Conservation (phyloP, 179 eudicot species). For the Silene coronaria region DNA sequence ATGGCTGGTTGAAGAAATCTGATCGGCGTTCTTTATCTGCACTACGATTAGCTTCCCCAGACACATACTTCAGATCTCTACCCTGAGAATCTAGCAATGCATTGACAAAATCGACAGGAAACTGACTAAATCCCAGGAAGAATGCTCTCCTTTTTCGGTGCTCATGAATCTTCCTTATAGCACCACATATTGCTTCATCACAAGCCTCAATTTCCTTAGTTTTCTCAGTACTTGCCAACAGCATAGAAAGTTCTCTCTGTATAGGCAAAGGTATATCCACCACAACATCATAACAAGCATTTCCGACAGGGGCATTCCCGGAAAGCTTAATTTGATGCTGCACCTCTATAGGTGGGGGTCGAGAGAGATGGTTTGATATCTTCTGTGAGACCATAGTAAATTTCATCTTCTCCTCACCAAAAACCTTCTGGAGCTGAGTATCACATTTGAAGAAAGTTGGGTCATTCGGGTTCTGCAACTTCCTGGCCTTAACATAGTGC, state of each 20-base stretch:
- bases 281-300: slow-evolving; percentile 74
- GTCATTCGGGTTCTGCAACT: slow-evolving; percentile 66
- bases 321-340: slow-evolving; percentile 79
- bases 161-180: slow-evolving; percentile 80
- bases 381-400: slow-evolving; percentile 65
- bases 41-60: slow-evolving; percentile 76
- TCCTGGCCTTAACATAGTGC: slow-evolving; percentile 77
- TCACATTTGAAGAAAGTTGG: slow-evolving; percentile 74
- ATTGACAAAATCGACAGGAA: slow-evolving; percentile 79
- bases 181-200: slow-evolving; percentile 72
- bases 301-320: slow-evolving; percentile 58
- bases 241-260: slow-evolving; percentile 73
- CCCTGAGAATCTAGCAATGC: slow-evolving; percentile 78
- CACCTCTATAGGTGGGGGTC: slow-evolving; percentile 74
- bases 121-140: slow-evolving; percentile 91
- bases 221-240: slow-evolving; percentile 79
- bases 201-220: slow-evolving; percentile 75
- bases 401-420: slow-evolving; percentile 84
- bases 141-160: slow-evolving; percentile 80
- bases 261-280: slow-evolving; percentile 89
- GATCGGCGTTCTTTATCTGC: slow-evolving; percentile 78
- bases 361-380: slow-evolving; percentile 54
- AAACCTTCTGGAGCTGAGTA: slow-evolving; percentile 60
- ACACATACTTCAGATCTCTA: slow-evolving; percentile 66
- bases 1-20: slow-evolving; percentile 83